phyloP scores from a whole-genome alignment of 2,329 filamentous ascomycete genomes.

The Fusarium sambucinum region DNA sequence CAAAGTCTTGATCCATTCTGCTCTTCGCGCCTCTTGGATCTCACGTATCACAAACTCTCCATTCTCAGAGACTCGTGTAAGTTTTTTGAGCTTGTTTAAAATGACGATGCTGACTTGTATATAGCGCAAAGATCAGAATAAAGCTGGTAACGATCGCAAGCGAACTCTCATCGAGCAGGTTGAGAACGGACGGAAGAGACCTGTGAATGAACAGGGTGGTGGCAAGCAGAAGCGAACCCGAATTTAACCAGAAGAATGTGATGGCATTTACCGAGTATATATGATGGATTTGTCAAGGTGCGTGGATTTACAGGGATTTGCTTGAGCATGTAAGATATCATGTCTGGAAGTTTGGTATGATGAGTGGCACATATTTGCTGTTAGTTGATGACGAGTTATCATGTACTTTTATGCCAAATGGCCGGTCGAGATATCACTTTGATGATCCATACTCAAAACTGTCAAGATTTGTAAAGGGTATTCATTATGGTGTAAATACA shows the following conservation, averaged over 20 bases:
- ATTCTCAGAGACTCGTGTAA: constrained; percentile 38
- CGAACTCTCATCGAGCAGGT: constrained; percentile 21
- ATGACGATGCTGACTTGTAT: neutral
- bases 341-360: neutral
- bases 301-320: neutral
- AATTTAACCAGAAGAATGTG: neutral
- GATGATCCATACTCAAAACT: neutral
- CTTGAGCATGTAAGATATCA: neutral
- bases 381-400: neutral
- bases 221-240: constrained; percentile 23
- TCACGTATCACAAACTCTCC: constrained; percentile 41
- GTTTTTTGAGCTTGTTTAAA: neutral
- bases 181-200: constrained; percentile 32
- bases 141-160: constrained; percentile 44
- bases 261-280: constrained; percentile 3
- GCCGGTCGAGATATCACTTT: neutral
- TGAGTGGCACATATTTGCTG: neutral
- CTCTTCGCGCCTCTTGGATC: constrained; percentile 40
- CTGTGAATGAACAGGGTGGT: constrained; percentile 25
- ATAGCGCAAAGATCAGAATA: constrained; percentile 44
- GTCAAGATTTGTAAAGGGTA: neutral
- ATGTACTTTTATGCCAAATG: neutral
- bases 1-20: constrained; percentile 45
- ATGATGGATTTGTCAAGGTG: neutral
- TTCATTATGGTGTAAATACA: constrained; percentile 33